These are phyloP conservation scores for Pleomassaria siparia DNA, from an alignment of 2,329 filamentous ascomycete genomes.

Conservation along the genomic window DNA sequence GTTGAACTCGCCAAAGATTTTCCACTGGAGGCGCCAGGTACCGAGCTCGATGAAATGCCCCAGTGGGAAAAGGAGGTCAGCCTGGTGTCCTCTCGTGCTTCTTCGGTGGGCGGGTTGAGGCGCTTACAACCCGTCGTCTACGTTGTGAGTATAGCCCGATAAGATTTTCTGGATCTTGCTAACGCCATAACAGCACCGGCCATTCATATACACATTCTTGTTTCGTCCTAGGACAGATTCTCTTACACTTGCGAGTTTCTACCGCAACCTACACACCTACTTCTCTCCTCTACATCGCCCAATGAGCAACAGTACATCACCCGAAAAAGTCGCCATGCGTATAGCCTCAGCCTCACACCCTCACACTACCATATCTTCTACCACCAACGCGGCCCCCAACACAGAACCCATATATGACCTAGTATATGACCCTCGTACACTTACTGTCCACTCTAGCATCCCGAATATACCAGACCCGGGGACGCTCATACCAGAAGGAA, in stretches of 20 bases:
- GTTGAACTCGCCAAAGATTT: conserved; percentile 60
- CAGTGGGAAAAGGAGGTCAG: conserved; percentile 22
- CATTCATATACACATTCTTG: conserved; percentile 77
- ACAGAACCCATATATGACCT: conserved; percentile 59
- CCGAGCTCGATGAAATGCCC: conserved; percentile 23
- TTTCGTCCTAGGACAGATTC: conserved; percentile 65
- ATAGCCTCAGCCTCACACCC: conserved; percentile 42
- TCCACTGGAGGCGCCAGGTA: conserved; percentile 12
- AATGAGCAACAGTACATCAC: conserved; percentile 47
- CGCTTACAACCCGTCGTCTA: conserved; percentile 70
- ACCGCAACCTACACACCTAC: conserved; percentile 55
- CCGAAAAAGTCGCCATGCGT: conserved; percentile 44
- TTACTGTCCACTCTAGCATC: conserved; percentile 62
- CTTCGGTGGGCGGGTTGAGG: conserved; percentile 13
- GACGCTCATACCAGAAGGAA: conserved; percentile 44
- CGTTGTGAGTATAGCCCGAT: conserved; percentile 46
- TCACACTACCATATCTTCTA: conserved; percentile 39
- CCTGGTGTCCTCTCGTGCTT: conserved; percentile 5
- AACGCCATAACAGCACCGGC: conserved; percentile 51
- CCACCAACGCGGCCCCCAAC: conserved; percentile 29
- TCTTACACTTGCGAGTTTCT: conserved; percentile 47
- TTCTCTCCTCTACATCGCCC: conserved; percentile 51
- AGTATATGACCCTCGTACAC: conserved; percentile 60
- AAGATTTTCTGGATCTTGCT: neutral
- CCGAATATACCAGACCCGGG: conserved; percentile 64